phyloP scores from a whole-genome alignment of 2,329 filamentous ascomycete species.

The Phyllosticta citrichinensis region DNA sequence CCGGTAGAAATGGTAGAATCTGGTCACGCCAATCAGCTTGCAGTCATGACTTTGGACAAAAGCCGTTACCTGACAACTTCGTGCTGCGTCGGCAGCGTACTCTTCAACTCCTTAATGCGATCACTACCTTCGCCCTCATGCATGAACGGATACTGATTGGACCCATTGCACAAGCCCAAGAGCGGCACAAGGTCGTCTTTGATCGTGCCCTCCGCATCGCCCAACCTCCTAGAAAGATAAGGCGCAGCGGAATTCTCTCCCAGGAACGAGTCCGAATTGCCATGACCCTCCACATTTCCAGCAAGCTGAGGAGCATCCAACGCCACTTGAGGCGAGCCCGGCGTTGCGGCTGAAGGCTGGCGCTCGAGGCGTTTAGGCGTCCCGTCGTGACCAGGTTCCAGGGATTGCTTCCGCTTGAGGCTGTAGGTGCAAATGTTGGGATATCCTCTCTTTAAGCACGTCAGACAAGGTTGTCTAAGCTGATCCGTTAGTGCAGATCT shows the following conservation, averaged over 20 bases:
- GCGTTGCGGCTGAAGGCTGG: background rate
- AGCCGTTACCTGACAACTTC: background rate
- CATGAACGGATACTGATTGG: conserved; percentile 6
- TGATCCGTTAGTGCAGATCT: background rate
- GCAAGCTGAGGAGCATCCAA: background rate
- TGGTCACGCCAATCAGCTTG: background rate
- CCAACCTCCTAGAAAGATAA: background rate
- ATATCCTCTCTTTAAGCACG: background rate
- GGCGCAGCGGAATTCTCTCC: conserved; percentile 3
- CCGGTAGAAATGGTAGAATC: background rate
- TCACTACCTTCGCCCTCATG: background rate
- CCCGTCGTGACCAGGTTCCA: background rate
- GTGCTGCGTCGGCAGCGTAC: background rate
- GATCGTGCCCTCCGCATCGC: conserved; percentile 1
- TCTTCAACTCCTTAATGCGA: background rate
- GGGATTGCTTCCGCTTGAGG: background rate
- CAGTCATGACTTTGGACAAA: background rate
- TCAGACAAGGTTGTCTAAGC: background rate
- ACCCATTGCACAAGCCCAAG: background rate
- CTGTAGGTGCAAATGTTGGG: conserved; percentile 5
- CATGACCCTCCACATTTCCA: background rate
- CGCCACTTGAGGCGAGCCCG: background rate
- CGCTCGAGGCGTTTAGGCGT: background rate
- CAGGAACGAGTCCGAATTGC: background rate
- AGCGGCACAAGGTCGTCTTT: background rate